Evolutionary conservation across 129 eudicot genomes (phyloP).

Genomic region (Logfia minima): DNA sequence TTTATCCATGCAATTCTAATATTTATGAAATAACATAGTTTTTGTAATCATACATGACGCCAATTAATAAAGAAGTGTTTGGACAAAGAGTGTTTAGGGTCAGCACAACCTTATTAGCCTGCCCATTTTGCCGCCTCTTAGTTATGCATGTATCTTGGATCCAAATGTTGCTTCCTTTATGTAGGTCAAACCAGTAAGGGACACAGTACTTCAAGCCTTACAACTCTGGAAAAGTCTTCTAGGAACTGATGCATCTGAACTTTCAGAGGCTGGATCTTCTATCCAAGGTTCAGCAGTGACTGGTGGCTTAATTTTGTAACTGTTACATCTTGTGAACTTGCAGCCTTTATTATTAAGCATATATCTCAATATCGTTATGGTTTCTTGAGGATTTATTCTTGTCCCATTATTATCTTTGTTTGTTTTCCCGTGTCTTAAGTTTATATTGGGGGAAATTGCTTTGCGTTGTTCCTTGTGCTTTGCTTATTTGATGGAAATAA

Average conservation of each 20-base stretch:
- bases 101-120: no score
- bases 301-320: constrained; percentile 14
- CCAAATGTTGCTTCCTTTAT: constrained; percentile 15
- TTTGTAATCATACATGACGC: background rate
- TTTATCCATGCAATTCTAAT: no score
- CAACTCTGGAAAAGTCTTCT: constrained; percentile 77
- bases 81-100: background rate
- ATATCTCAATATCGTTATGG: background rate
- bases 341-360: background rate
- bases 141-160: constrained; percentile 25
- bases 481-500: no score
- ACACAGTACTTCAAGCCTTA: constrained; percentile 76
- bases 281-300: constrained; percentile 56
- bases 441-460: no score
- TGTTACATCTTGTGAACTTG: background rate
- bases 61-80: background rate
- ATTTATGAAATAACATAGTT: background rate
- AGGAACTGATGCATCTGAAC: constrained; percentile 61
- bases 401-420: background rate
- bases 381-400: background rate
- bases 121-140: background rate
- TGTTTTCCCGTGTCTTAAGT: no score
- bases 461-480: no score
- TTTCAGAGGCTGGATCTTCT: constrained; percentile 82
- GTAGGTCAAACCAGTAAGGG: constrained; percentile 97